Conservation (phyloP, 1,284 basidiomycete species). For the Leccinum subatratum region DNA sequence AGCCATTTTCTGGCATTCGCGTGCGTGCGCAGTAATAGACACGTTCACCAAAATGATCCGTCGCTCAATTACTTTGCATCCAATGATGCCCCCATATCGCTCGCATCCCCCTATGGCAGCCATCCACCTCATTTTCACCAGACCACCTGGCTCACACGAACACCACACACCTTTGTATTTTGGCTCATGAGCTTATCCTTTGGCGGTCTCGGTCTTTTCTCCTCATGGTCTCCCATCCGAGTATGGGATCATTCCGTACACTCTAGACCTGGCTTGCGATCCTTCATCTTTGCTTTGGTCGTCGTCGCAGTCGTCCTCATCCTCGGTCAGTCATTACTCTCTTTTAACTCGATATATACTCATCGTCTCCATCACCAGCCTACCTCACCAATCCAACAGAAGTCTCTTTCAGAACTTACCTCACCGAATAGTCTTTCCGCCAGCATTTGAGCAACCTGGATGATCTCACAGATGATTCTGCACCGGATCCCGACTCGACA, state of each 20-base stretch:
- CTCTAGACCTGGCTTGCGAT: constrained; percentile 60
- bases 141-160: constrained; percentile 17
- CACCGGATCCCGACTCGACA: constrained; percentile 34
- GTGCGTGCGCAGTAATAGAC: constrained; percentile 20
- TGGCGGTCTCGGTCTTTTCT: constrained; percentile 57
- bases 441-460: constrained; percentile 87
- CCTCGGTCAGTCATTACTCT: constrained; percentile 50
- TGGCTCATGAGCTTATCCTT: constrained; percentile 62
- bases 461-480: constrained; percentile 52
- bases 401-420: constrained; percentile 85
- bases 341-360: constrained; percentile 11
- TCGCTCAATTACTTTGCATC: too few relatives aligned
- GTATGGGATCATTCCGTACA: constrained; percentile 47
- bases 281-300: constrained; percentile 62
- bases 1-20: constrained; percentile 21
- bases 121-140: constrained; percentile 16
- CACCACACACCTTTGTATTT: constrained; percentile 31
- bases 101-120: too few relatives aligned
- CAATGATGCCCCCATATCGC: too few relatives aligned
- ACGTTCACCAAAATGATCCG: too few relatives aligned
- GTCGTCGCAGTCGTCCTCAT: constrained; percentile 64
- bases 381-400: constrained; percentile 93
- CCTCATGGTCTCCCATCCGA: constrained; percentile 51
- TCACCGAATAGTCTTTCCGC: constrained; percentile 93
- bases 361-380: constrained; percentile 46